Conservation (phyloP, 805 yeast genomes). For the Blastobotrys parvus region DNA sequence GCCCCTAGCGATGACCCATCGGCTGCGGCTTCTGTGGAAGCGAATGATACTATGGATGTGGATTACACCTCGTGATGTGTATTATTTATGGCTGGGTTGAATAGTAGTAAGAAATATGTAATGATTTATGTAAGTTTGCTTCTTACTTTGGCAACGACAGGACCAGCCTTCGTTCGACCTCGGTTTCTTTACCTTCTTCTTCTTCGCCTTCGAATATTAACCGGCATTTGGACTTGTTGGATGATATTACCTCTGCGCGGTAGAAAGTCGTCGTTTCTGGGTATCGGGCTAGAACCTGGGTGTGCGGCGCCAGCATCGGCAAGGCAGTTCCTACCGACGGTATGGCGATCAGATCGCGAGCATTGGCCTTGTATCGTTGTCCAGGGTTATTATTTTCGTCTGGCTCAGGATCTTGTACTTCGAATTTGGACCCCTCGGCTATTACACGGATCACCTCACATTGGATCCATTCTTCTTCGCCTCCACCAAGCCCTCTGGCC, state of each 20-base stretch:
- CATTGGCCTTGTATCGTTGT: constrained; percentile 70
- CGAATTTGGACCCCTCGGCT: constrained; percentile 71
- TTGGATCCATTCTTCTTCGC: constrained; percentile 91
- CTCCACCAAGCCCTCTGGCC: constrained; percentile 38
- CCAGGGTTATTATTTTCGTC: constrained; percentile 89
- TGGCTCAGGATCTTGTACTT: constrained; percentile 96
- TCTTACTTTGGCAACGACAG: constrained; percentile 26
- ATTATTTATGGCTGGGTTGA: no score
- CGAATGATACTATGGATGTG: not conserved
- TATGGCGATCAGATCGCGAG: constrained; percentile 70
- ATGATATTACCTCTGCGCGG: constrained; percentile 83
- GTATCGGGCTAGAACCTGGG: constrained; percentile 83
- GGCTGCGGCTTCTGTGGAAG: no score
- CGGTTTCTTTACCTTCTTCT: constrained; percentile 91
- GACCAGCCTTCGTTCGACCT: constrained; percentile 77
- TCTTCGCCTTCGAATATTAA: constrained; percentile 94
- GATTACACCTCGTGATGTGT: no score
- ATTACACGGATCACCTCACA: constrained; percentile 76
- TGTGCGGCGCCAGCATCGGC: constrained; percentile 58
- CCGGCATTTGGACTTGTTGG: constrained; percentile 63
- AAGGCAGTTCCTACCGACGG: constrained; percentile 32
- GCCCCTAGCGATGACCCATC: no score
- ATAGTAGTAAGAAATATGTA: not conserved
- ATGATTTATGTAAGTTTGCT: not conserved
- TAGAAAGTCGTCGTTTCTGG: constrained; percentile 98